Percentiles rank a stretch among this genome's conserved stretches.
These are phyloP conservation scores for Penicillium fimorum DNA, from an alignment of 495 filamentous ascomycete genomes.

Conservation along the genomic window DNA sequence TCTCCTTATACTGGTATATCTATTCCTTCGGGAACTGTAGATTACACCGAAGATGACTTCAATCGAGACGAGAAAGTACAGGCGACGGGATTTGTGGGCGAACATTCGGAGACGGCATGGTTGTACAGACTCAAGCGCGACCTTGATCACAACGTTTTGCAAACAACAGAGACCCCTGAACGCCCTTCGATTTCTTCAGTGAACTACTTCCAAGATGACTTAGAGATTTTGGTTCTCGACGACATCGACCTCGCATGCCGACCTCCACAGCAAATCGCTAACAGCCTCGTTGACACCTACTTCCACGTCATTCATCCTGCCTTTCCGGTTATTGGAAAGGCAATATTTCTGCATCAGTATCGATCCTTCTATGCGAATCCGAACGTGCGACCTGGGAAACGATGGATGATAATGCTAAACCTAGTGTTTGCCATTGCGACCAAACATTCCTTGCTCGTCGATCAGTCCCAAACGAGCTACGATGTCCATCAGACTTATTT, in stretches of 20 bases:
- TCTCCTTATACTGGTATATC: constrained; percentile 22
- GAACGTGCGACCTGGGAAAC: constrained; percentile 37
- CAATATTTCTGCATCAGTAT: constrained; percentile 43
- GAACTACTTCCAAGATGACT: constrained; percentile 59
- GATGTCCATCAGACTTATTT: constrained; percentile 56
- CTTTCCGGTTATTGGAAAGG: constrained; percentile 59
- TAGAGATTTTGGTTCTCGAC: constrained; percentile 40
- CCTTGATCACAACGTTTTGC: constrained; percentile 28
- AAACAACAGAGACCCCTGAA: constrained; percentile 20
- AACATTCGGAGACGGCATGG: constrained; percentile 63
- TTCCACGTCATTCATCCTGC: constrained; percentile 55
- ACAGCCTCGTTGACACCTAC: constrained; percentile 53
- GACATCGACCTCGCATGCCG: constrained; percentile 48
- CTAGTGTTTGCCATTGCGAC: constrained; percentile 64
- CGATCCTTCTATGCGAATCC: constrained; percentile 37
- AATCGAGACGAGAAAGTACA: constrained; percentile 51
- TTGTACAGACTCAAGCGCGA: constrained; percentile 48
- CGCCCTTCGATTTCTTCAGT: constrained; percentile 37
- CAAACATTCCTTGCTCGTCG: constrained; percentile 44
- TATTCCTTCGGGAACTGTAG: constrained; percentile 49
- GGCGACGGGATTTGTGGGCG: constrained; percentile 60
- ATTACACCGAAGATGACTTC: constrained; percentile 58
- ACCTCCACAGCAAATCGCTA: constrained; percentile 50
- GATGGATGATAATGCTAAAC: constrained; percentile 62
- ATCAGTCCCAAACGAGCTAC: constrained; percentile 33